These are phyloP conservation scores for Venturiaceae sp. DNA, from an alignment of 2,329 filamentous ascomycete genomes.

Conservation along the genomic window DNA sequence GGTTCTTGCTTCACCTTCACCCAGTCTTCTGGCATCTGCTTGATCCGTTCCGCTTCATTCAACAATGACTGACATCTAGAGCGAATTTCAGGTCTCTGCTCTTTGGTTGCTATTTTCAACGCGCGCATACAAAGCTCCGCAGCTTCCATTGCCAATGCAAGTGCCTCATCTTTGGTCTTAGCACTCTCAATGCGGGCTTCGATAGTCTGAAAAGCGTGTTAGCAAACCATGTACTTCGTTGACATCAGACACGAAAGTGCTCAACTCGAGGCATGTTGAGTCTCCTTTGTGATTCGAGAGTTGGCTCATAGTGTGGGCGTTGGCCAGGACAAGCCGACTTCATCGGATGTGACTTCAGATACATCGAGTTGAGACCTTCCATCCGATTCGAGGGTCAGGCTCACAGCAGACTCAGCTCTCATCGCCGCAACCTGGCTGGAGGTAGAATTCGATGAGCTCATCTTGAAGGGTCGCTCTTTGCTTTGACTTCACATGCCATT, in stretches of 20 bases:
- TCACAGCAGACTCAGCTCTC: not conserved
- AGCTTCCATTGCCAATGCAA: constrained; percentile 65
- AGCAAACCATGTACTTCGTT: not conserved
- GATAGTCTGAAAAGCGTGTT: not conserved
- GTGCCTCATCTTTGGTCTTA: constrained; percentile 49
- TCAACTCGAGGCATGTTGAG: not conserved
- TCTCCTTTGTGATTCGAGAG: too few species aligned
- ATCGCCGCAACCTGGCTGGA: not conserved
- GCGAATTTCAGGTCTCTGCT: constrained; percentile 57
- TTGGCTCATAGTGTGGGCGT: not conserved
- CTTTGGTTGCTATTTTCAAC: constrained; percentile 49
- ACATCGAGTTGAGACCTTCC: not conserved
- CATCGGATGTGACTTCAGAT: not conserved
- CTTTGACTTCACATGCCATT: not conserved
- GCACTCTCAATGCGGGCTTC: constrained; percentile 1
- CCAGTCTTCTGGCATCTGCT: constrained; percentile 27
- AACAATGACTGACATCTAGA: constrained; percentile 62
- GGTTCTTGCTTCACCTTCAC: not conserved
- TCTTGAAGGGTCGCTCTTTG: not conserved
- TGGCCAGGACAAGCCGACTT: too few species aligned
- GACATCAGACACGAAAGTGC: not conserved
- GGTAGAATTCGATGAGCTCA: not conserved
- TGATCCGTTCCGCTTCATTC: constrained; percentile 65
- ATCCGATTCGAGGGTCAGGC: not conserved
- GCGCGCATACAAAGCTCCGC: constrained; percentile 78